Percentiles rank a stretch among this genome's conserved stretches.
phyloP scores from a whole-genome alignment of 192 early-diverging fungal species.

The Dissophora ornata region DNA sequence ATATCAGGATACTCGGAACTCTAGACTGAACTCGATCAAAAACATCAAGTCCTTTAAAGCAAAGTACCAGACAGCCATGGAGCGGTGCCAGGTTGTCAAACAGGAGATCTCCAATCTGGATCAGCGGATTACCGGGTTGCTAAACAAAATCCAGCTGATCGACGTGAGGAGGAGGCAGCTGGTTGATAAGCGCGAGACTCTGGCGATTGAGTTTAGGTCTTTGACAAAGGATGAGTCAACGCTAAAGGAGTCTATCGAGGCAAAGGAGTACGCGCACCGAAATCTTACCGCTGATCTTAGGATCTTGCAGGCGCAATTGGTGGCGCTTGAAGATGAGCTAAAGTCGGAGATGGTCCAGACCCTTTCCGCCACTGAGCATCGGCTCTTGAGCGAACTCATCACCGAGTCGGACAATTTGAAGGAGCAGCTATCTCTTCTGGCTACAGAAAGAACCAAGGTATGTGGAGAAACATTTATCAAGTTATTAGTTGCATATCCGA shows the following conservation, averaged over 20 bases:
- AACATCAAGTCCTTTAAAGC: slow-evolving; percentile 62
- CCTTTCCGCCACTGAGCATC: slow-evolving; percentile 67
- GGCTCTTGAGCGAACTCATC: slow-evolving; percentile 59
- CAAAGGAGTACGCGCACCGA: slow-evolving; percentile 66
- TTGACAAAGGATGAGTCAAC: slow-evolving; percentile 73
- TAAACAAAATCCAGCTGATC: slow-evolving; percentile 68
- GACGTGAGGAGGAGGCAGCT: slow-evolving; percentile 64
- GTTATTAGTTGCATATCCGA: too few relatives aligned
- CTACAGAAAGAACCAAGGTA: slow-evolving; percentile 67
- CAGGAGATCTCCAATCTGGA: slow-evolving; percentile 67
- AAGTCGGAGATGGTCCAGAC: slow-evolving; percentile 64
- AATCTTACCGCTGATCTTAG: slow-evolving; percentile 59
- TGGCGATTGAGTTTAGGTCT: slow-evolving; percentile 66
- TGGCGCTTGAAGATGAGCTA: slow-evolving; percentile 71
- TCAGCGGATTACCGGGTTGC: slow-evolving; percentile 68
- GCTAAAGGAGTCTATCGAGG: slow-evolving; percentile 59
- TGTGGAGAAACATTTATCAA: too few relatives aligned
- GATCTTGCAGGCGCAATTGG: slow-evolving; percentile 67
- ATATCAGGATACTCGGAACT: slow-evolving; percentile 76
- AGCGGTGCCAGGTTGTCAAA: slow-evolving; percentile 58
- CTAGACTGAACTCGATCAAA: slow-evolving; percentile 80
- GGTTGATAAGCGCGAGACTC: slow-evolving; percentile 66
- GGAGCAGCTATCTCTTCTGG: slow-evolving; percentile 64
- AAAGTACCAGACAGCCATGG: slow-evolving; percentile 58
- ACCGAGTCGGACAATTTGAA: slow-evolving; percentile 66